Base-by-base conservation (phyloP, 2,329 filamentous ascomycete genomes). In the Plenodomus tracheiphilus region DNA sequence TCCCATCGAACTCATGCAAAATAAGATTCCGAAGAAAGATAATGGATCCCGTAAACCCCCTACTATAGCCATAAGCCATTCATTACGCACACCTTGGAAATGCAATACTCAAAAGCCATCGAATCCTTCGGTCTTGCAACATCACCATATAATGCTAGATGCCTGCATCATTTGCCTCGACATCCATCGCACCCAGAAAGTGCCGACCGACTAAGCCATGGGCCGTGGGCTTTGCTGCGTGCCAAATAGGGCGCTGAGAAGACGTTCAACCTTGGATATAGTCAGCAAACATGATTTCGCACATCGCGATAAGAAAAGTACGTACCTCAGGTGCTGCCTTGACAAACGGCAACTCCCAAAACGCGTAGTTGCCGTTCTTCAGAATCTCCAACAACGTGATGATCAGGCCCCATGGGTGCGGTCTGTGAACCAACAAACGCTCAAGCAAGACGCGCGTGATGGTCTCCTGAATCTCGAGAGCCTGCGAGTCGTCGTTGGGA, bases 351-450 rank as follows among this genome's bases (percentile, higher is more conserved):
- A 96, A 80, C 42, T 94, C 89, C 78, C 95, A 97, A 79, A 99
- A 96, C 66, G 85, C 85, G 73, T 93, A 95, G 68, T 86, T 89
- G 45, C 89, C 86, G 70, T 96, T 97, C 79, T 96, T 95, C 59
- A 96, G 80, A 48, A 99, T 81, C 76, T 97, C 94, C 55, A 94
- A 77, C 53, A 96, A 82, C 30, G 91, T 93, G 54, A 92, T 86
- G 69, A 97, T 86, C 37, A 99, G 77, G 11, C 95, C 95, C 93
- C 93, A 97, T 16, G 95, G 93, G 70, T 97, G 93, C 43, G 93
- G 93, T 76, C 92, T 91, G 71, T 90, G 91, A 18, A 91, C 88
- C 51, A 95, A 84, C 39, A 97, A 79, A 41, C 94, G 85, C 79
- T 99, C 94, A 32, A 97, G 79, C 39, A 99, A 78, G 19, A 97